phyloP scores from a whole-genome alignment of 768 basidiomycete species.

The Leccinellum luteum region DNA sequence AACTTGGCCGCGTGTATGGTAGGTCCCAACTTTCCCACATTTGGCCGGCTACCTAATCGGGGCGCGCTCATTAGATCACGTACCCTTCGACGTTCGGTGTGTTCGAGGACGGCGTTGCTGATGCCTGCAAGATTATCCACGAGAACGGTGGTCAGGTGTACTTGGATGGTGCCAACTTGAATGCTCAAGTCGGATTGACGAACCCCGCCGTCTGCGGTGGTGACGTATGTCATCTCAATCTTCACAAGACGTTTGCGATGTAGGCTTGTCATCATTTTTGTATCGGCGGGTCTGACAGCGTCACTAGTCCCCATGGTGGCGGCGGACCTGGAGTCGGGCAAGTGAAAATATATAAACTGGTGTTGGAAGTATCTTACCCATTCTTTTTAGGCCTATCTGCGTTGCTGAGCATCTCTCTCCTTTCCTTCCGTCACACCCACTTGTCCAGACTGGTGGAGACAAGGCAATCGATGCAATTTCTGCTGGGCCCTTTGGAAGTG shows the following conservation, averaged over 20 bases:
- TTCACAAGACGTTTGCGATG: constrained; percentile 98
- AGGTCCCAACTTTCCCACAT: constrained; percentile 20
- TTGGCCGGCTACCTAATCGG: constrained; percentile 1
- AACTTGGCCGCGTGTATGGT: constrained; percentile 96
- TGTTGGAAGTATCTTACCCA: constrained; percentile 1
- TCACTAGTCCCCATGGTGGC: constrained; percentile 85
- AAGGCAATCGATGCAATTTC: constrained; percentile 84
- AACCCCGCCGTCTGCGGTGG: constrained; percentile 94
- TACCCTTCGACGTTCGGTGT: constrained; percentile 98
- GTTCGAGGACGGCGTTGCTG: constrained; percentile 87
- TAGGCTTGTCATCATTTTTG: constrained; percentile 34
- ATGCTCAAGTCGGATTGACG: constrained; percentile 90
- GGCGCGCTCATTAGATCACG: constrained; percentile 62
- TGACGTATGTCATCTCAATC: constrained; percentile 96
- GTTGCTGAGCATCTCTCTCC: constrained; percentile 91
- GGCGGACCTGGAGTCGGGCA: constrained; percentile 96
- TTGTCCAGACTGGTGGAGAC: constrained; percentile 62
- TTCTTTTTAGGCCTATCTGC: constrained; percentile 71
- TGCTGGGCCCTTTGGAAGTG: constrained; percentile 91
- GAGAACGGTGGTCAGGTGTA: constrained; percentile 97
- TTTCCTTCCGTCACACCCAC: constrained; percentile 89
- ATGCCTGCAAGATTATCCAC: constrained; percentile 92
- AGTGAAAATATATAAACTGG: constrained; percentile 14
- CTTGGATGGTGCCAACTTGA: constrained; percentile 92
- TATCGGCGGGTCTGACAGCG: background rate